Conservation (phyloP, 2,329 filamentous ascomycete genomes). For the Venturia effusa region DNA sequence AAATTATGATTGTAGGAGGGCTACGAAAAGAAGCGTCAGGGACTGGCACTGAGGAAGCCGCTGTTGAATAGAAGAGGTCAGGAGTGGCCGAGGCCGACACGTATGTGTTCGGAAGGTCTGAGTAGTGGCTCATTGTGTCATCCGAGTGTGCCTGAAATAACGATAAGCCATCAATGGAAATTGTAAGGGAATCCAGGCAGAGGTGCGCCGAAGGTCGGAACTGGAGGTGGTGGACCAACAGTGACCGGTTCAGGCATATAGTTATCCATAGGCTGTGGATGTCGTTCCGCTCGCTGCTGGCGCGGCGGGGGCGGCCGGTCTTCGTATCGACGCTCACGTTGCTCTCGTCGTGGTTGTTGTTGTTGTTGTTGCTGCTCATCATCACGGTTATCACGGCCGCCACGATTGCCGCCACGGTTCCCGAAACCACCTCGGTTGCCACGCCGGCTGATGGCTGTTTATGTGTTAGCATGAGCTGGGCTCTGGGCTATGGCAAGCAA, state of each 20-base stretch:
- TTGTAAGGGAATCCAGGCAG: slow-evolving; percentile 14
- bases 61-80: not conserved
- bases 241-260: slow-evolving; percentile 24
- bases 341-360: not conserved
- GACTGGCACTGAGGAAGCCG: not conserved
- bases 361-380: slow-evolving; percentile 5
- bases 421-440: not conserved
- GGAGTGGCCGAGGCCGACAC: not conserved
- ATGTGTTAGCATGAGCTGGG: slow-evolving; percentile 18
- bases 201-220: slow-evolving; percentile 29
- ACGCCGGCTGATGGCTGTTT: slow-evolving; percentile 14
- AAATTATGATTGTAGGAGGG: not conserved
- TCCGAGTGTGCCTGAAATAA: not conserved
- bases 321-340: slow-evolving; percentile 5
- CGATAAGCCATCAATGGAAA: slow-evolving; percentile 2
- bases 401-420: slow-evolving; percentile 1
- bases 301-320: slow-evolving; percentile 12
- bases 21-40: not conserved
- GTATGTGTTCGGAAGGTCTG: not conserved
- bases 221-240: slow-evolving; percentile 28
- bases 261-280: slow-evolving; percentile 14
- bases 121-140: no score
- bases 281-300: slow-evolving; percentile 27
- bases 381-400: slow-evolving; percentile 5
- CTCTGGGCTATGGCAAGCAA: slow-evolving; percentile 12